Conservation (phyloP, 177 flowering plant species). For the Vitis hybrid region DNA sequence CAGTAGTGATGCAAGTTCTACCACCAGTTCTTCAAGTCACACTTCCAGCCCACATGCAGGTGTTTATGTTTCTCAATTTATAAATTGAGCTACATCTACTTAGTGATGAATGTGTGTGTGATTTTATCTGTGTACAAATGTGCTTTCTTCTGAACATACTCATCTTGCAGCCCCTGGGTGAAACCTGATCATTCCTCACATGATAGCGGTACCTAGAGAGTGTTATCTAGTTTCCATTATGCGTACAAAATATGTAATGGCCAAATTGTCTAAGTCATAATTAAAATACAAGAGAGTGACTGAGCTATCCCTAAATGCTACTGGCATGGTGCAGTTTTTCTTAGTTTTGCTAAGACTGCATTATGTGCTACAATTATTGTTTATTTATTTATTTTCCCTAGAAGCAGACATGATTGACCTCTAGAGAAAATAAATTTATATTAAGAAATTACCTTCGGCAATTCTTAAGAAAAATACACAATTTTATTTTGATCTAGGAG, state of each 20-base stretch:
- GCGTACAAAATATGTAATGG: background rate
- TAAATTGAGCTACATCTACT: background rate
- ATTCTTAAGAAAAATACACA: background rate
- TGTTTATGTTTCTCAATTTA: conserved; percentile 13
- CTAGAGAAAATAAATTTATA: background rate
- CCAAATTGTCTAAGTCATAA: background rate
- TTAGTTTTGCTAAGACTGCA: no score
- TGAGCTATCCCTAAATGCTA: no score
- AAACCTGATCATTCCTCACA: background rate
- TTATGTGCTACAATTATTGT: no score
- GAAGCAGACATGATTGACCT: no score
- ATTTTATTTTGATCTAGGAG: background rate
- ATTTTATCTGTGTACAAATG: background rate
- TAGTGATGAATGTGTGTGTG: background rate
- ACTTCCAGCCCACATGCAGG: conserved; percentile 41
- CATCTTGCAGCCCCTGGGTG: conserved; percentile 1
- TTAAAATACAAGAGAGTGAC: no score
- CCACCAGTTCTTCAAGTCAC: conserved; percentile 29
- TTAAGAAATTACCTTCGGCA: background rate
- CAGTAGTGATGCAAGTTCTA: conserved; percentile 38
- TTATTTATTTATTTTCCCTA: no score
- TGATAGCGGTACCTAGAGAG: background rate
- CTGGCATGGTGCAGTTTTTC: no score
- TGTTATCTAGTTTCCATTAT: background rate
- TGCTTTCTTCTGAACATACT: no score